Evolutionary conservation across 164 flowering plant genomes (phyloP).

Genomic region (Stephania cephalantha): DNA sequence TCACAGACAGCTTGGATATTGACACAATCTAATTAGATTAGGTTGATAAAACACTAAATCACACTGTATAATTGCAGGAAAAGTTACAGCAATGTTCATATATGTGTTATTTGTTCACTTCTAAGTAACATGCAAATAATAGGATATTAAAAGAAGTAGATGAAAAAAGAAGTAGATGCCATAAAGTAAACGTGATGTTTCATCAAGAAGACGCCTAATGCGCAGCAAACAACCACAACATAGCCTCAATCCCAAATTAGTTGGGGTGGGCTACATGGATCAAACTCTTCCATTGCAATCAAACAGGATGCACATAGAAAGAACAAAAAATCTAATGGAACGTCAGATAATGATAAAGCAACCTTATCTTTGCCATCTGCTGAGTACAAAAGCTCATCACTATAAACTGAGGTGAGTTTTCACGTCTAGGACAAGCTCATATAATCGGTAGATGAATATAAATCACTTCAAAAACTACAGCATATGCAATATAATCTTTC

Average conservation of each 20-base stretch:
- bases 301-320: too few species aligned
- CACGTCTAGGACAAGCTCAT: background rate
- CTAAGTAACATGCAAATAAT: background rate
- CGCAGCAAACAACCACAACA: background rate
- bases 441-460: background rate
- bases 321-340: background rate
- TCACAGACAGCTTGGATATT: background rate
- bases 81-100: background rate
- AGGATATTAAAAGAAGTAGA: background rate
- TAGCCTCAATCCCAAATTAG: too few species aligned
- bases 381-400: background rate
- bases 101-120: background rate
- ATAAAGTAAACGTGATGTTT: too few species aligned
- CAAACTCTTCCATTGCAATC: too few species aligned
- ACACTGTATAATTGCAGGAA: background rate
- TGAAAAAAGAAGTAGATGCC: too few species aligned
- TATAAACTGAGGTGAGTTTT: background rate
- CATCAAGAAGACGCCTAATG: too few species aligned
- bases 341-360: background rate
- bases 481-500: background rate
- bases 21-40: background rate
- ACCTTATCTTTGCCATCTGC: background rate
- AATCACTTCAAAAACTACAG: background rate
- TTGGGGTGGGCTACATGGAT: too few species aligned
- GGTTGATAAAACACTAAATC: background rate